A percentile compares a stretch with the other conserved stretches of the same genome.
These are phyloP conservation scores for Tubosaeta sp. DNA, from an alignment of 768 basidiomycete genomes.

Conservation along the genomic window DNA sequence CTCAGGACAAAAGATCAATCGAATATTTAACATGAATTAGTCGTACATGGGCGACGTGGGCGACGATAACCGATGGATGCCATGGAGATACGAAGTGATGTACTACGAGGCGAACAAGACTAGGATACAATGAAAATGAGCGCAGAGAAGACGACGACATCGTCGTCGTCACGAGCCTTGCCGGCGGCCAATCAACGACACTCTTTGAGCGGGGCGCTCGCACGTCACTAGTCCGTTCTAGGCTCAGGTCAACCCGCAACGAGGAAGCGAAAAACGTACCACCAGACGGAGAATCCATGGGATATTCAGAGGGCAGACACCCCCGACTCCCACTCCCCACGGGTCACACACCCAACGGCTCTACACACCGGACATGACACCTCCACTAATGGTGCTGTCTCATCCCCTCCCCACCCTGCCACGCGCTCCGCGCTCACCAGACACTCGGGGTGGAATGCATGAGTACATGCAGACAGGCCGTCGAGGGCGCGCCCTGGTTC, in stretches of 20 bases:
- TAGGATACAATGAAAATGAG: neutral
- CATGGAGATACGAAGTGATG: constrained; percentile 8
- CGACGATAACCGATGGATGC: constrained; percentile 10
- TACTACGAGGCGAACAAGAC: neutral
- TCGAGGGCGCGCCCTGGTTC: constrained; percentile 13
- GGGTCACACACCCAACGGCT: constrained; percentile 53
- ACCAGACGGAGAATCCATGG: neutral
- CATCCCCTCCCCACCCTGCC: constrained; percentile 55
- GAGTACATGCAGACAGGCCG: constrained; percentile 43
- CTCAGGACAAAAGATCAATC: no score
- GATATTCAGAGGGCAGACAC: constrained; percentile 28
- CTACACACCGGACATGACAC: constrained; percentile 76
- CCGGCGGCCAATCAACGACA: neutral
- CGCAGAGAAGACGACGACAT: neutral
- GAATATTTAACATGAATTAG: neutral
- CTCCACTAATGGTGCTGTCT: constrained; percentile 43
- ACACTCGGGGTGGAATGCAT: constrained; percentile 71
- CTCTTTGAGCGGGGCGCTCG: neutral
- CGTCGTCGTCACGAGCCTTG: neutral
- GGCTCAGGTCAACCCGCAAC: neutral
- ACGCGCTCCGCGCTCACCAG: constrained; percentile 64
- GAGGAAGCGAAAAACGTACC: constrained; percentile 3
- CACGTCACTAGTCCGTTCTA: neutral
- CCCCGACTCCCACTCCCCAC: constrained; percentile 58
- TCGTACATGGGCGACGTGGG: neutral